Base-by-base conservation (phyloP, 2,329 filamentous ascomycete genomes). In the Paraconiothyrium brasiliense region DNA sequence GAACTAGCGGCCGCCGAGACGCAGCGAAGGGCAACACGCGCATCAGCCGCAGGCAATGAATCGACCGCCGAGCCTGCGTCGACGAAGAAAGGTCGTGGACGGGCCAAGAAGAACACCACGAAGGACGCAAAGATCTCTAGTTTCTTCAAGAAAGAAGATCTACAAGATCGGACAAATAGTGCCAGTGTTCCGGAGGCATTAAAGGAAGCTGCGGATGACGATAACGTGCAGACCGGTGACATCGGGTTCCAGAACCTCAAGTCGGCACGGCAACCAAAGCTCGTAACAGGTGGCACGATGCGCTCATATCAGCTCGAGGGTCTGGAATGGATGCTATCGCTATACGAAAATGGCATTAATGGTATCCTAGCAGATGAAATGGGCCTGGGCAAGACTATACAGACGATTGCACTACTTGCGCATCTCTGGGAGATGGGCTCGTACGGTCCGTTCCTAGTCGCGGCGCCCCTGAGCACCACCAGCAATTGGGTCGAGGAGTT, bases 401-500 rank as follows among this genome's bases (percentile, higher is more conserved):
- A 97, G 74, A 93, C 93, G 0, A 97, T 97, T 43, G 90, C 93
- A 0, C 85, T 97, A 64, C 89, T 97, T 43, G 94, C 94, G 0
- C 89, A 97, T 63, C 82, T 98, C 14, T 89, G 94, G 67, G 94
- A 98, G 71, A 90, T 94, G 67, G 92, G 94, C 51, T 86, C 89
- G 7, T 93, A 95, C 1, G 95, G 95, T 0, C 95, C 95, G 0
- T 97, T 97, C 73, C 80, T 99, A 24, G 93, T 99, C 57, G 90
- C 95, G 7, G 93, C 94, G 0, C 95, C 95, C 0, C 80, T 98
- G 4, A 97, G 93, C 72, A 98, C 95, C 0, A 85, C 97, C 0
- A 93, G 91, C 43, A 99, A 98, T 75, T 99, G 95, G 95, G 90
- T 97, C 46, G 92, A 95, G 46, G 95, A 99, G 72, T 97, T 98